Evolutionary conservation across 2,329 filamentous ascomycete genomes (phyloP).

Genomic region (Leptographium lundbergii): DNA sequence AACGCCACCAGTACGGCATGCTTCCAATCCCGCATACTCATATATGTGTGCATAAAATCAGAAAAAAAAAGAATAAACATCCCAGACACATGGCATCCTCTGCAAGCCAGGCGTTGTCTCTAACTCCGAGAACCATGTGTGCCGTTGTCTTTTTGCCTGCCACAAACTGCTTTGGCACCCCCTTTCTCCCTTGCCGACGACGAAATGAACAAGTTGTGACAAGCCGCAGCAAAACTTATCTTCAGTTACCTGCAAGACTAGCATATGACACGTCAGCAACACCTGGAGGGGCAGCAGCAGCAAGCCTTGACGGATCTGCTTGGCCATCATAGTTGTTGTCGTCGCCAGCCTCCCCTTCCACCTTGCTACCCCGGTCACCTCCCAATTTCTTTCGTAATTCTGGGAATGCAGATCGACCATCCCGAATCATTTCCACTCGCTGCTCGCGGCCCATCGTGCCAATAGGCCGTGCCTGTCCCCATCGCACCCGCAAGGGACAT

Average conservation of each 20-base stretch:
- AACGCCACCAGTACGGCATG: not conserved
- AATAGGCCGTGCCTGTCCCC: conserved; percentile 84
- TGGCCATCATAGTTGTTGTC: conserved; percentile 12
- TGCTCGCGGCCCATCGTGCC: conserved; percentile 86
- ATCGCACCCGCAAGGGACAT: conserved; percentile 78
- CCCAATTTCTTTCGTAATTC: conserved; percentile 23
- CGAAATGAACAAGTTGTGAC: not conserved
- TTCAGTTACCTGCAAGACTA: conserved; percentile 55
- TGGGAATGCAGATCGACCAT: conserved; percentile 52
- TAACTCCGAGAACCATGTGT: not conserved
- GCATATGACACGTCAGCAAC: conserved; percentile 69
- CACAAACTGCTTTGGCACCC: too few relatives aligned
- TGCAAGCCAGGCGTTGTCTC: not conserved
- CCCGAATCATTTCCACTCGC: conserved; percentile 65
- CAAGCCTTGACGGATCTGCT: conserved; percentile 19
- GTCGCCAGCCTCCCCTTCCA: not conserved
- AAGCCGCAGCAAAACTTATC: not conserved
- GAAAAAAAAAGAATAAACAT: not conserved
- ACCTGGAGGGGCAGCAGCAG: conserved; percentile 68
- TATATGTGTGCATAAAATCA: not conserved
- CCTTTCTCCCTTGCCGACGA: not conserved
- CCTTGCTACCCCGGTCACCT: conserved; percentile 13
- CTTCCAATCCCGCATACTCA: not conserved
- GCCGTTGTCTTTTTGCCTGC: not conserved
- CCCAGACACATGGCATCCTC: not conserved